Base-by-base conservation (phyloP, 2,329 filamentous ascomycete genomes). In the Mycosphaerella arachidis region DNA sequence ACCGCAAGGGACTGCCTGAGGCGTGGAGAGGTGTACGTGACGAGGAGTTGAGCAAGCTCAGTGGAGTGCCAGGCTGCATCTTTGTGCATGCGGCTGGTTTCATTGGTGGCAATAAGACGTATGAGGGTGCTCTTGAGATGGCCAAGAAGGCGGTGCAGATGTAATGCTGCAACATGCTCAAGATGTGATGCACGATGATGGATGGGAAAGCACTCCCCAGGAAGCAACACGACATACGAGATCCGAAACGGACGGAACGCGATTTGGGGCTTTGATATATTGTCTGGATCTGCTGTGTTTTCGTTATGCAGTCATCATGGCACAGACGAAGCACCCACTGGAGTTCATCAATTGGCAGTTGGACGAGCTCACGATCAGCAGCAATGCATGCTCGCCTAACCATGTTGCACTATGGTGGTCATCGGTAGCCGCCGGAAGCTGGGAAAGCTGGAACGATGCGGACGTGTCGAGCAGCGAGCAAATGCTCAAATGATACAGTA, bases 1-100 rank as follows among this genome's bases (percentile, higher is more conserved):
- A 92, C 78, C 85, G 94, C 68, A 96, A 94, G 79, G 87, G 92
- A 48, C 81, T 99, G 66, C 93, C 93, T 4, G 91, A 95, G 77
- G 83, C 86, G 18, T 99, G 94, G 94, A 87, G 93, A 70, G 94
- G 94, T 7, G 87, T 96, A 66, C 84, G 94, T 45, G 94, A 97
- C 72, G 87, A 89, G 68, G 86, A 92, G 75, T 81, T 99, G 56
- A 91, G 93, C 74, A 82, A 84, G 67, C 81, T 92, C 16, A 78
- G 83, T 27, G 86, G 87, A 37, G 80, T 91, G 30, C 79, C 80
- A 5, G 91, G 92, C 6, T 87, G 90, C 63, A 87, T 99, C 30
- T 99, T 99, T 74, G 89, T 97, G 31, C 94, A 99, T 74, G 92
- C 92, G 3, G 88, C 89, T 56, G 94, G 94, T 30, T 99, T 99